These are phyloP conservation scores for Filobasidium wieringae DNA, from an alignment of 768 basidiomycete genomes.

Conservation along the genomic window DNA sequence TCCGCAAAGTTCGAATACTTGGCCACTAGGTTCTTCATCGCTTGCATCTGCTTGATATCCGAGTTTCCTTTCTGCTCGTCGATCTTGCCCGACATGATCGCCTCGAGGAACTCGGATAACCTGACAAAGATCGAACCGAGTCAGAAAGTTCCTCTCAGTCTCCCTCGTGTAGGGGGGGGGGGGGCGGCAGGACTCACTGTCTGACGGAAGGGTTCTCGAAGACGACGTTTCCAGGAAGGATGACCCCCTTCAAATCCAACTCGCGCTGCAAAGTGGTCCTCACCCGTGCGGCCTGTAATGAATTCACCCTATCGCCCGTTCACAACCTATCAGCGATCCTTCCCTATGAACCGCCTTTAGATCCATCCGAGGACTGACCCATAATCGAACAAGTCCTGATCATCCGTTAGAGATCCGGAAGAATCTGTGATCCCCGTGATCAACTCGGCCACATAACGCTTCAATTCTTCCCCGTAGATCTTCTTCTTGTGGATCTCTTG, in stretches of 20 bases:
- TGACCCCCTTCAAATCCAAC: slow-evolving; percentile 31
- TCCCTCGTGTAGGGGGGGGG: too few species aligned
- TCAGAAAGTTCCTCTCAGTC: too few species aligned
- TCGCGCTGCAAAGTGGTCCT: slow-evolving; percentile 43
- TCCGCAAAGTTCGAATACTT: slow-evolving; percentile 7
- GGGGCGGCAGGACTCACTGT: too few species aligned
- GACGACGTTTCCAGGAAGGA: slow-evolving; percentile 43
- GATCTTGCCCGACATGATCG: too few species aligned
- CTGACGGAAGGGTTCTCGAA: slow-evolving; percentile 44
- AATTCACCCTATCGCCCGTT: too few species aligned
- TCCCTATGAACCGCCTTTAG: too few species aligned
- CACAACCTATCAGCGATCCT: too few species aligned
- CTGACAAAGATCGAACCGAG: too few species aligned
- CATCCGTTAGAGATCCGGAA: slow-evolving; percentile 25
- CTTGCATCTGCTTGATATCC: slow-evolving; percentile 6
- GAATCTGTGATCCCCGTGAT: slow-evolving; percentile 36
- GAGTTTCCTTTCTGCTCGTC: too few species aligned
- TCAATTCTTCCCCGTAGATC: too few species aligned
- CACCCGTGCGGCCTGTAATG: slow-evolving; percentile 47
- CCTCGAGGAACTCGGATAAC: too few species aligned
- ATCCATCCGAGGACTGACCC: slow-evolving; percentile 35
- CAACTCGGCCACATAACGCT: slow-evolving; percentile 27
- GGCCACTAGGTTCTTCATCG: slow-evolving; percentile 4
- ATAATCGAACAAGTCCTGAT: slow-evolving; percentile 44
- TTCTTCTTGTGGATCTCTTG: slow-evolving; percentile 40